Conservation (phyloP, 495 filamentous ascomycete species). For the Daldinia bambusicola region DNA sequence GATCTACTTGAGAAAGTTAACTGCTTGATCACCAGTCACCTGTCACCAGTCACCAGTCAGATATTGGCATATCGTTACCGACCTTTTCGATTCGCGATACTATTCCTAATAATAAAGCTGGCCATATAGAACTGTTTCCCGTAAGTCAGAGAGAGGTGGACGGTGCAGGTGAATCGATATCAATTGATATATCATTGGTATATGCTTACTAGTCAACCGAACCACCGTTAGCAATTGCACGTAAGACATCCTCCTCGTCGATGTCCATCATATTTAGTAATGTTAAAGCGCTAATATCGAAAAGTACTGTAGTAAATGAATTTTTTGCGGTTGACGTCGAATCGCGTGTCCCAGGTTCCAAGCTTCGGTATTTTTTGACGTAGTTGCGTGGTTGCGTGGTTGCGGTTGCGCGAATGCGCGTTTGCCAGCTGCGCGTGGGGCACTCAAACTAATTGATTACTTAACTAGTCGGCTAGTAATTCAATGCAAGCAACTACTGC, state of each 20-base stretch:
- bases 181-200: not conserved
- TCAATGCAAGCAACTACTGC: too few species aligned
- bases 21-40: not conserved
- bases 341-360: not conserved
- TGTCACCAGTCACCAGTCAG: too few species aligned
- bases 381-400: constrained; percentile 17
- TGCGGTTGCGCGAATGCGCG: constrained; percentile 28
- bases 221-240: constrained; percentile 70
- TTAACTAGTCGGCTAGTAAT: not conserved
- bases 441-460: not conserved
- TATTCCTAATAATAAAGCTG: constrained; percentile 50
- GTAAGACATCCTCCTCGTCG: constrained; percentile 73
- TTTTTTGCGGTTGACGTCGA: not conserved
- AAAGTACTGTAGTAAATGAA: not conserved
- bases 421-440: constrained; percentile 14
- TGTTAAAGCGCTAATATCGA: constrained; percentile 7
- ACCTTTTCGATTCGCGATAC: constrained; percentile 57
- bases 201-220: constrained; percentile 73
- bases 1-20: constrained; percentile 46
- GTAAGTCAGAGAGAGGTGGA: constrained; percentile 7
- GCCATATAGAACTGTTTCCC: constrained; percentile 53
- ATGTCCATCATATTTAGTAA: constrained; percentile 57
- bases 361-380: constrained; percentile 33
- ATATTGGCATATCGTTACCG: not conserved
- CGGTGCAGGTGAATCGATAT: constrained; percentile 2